phyloP scores from a whole-genome alignment of 2,329 filamentous ascomycete genomes.

The Diaporthe sp. region DNA sequence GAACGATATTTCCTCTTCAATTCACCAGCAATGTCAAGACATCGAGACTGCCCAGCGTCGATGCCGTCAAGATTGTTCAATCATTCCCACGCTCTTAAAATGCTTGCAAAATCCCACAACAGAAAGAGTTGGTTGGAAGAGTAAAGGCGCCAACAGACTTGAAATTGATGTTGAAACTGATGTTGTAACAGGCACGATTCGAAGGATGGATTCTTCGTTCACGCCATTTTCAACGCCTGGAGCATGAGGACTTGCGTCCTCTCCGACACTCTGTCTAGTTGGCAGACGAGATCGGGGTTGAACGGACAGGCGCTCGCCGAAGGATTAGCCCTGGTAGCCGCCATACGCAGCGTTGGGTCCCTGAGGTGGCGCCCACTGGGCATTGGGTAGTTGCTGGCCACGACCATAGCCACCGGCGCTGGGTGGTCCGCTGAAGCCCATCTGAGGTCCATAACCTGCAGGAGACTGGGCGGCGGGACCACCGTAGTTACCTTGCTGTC shows the following conservation, averaged over 20 bases:
- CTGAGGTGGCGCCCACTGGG: slow-evolving; percentile 65
- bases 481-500: slow-evolving; percentile 77
- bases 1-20: slow-evolving; percentile 9
- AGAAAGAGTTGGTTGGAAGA: slow-evolving; percentile 24
- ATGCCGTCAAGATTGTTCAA: slow-evolving; percentile 30
- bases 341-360: slow-evolving; percentile 73
- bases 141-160: slow-evolving; percentile 5
- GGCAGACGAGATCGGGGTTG: background rate
- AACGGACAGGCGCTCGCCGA: background rate
- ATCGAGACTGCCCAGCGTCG: slow-evolving; percentile 27
- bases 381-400: slow-evolving; percentile 73
- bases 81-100: slow-evolving; percentile 34
- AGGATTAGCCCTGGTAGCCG: slow-evolving; percentile 72
- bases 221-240: background rate
- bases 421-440: slow-evolving; percentile 79
- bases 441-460: slow-evolving; percentile 75
- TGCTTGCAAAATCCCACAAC: slow-evolving; percentile 34
- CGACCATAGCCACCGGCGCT: slow-evolving; percentile 90
- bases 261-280: background rate
- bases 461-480: slow-evolving; percentile 71
- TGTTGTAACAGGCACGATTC: background rate
- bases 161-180: slow-evolving; percentile 16
- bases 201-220: background rate
- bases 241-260: background rate
- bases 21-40: slow-evolving; percentile 17